Base-by-base conservation (phyloP, 192 early-diverging fungal genomes). In the Spizellomyces sp. region DNA sequence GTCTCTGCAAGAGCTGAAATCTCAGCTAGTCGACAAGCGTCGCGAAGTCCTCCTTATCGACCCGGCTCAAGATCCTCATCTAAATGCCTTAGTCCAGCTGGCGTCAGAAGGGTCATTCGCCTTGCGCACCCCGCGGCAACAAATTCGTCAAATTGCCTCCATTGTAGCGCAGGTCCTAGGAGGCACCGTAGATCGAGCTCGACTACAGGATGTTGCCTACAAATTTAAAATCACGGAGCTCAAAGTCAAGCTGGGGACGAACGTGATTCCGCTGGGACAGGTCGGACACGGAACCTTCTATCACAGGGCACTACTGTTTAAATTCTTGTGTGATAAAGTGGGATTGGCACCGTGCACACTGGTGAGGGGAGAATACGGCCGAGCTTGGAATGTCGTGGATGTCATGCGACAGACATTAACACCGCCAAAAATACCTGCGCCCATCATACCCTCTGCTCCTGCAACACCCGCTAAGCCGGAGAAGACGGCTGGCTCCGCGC, bases 251-350 rank as follows among this genome's bases (percentile, higher is more conserved):
- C 27, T 47, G 5, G 73, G 57, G 19, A 62, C 74, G 9, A 87
- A 87, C 64, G 80, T 86, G 15, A 46, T 87, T 17, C 79, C 71
- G n/a, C 56, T 87, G 12, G 85, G 85, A 3, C 17, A 58, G 17
- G 64, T 87, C 10, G 59, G 45, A 5, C 69, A 69, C 15, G 85
- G 85, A 8, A 87, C 82, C 3, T 87, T 87, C 52, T 87, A 87
- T 62, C 85, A 87, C 60, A 52, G 85, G 42, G 85, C 85, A 1
- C 58, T 87, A 44, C 78, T 87, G n/a, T 87, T 87, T 69, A 87
- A 87, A 52, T 79, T 61, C 15, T 27, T 87, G 0, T 83, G 81
- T 73, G 85, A 87, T 65, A 59, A 67, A 61, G 68, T 85, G 15
- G 80, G 79, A 15, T 43, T 86, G 15, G 67, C 67, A 8, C 79